These are phyloP conservation scores for Ustilago esculenta DNA, from an alignment of 1,284 basidiomycete species.

Conservation along the genomic window DNA sequence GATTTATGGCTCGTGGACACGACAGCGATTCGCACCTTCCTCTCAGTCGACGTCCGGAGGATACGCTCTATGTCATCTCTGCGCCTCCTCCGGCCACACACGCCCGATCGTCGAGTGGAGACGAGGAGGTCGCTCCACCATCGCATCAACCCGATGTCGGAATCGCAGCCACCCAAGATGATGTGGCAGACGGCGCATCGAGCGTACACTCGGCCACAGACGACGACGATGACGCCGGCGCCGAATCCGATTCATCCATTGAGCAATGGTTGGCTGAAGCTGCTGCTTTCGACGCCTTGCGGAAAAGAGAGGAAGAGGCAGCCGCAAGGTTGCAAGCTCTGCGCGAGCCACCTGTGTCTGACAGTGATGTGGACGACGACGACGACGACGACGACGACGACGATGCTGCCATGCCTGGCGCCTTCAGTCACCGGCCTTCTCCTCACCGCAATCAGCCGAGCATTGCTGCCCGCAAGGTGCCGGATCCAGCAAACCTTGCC, in stretches of 20 bases:
- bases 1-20: constrained; percentile 10
- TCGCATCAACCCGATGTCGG: not conserved
- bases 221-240: constrained; percentile 32
- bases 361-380: constrained; percentile 24
- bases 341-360: constrained; percentile 8
- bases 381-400: constrained; percentile 18
- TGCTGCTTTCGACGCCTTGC: constrained; percentile 46
- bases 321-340: constrained; percentile 26
- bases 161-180: not conserved
- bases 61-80: constrained; percentile 40
- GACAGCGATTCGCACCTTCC: constrained; percentile 37
- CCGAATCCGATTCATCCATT: constrained; percentile 43
- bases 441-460: constrained; percentile 1
- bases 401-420: constrained; percentile 29
- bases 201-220: not conserved
- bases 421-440: constrained; percentile 4
- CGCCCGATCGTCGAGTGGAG: constrained; percentile 11
- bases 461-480: constrained; percentile 11
- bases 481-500: constrained; percentile 31
- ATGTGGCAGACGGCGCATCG: constrained; percentile 2
- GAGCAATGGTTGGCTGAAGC: constrained; percentile 49
- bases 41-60: constrained; percentile 37
- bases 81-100: constrained; percentile 23
- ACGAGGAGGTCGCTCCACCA: constrained; percentile 7
- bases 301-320: constrained; percentile 44